A percentile compares a stretch with the other conserved stretches of the same genome.
Evolutionary conservation across 208 protist genomes (phyloP).

Genomic region (Leptomonas seymouri): DNA sequence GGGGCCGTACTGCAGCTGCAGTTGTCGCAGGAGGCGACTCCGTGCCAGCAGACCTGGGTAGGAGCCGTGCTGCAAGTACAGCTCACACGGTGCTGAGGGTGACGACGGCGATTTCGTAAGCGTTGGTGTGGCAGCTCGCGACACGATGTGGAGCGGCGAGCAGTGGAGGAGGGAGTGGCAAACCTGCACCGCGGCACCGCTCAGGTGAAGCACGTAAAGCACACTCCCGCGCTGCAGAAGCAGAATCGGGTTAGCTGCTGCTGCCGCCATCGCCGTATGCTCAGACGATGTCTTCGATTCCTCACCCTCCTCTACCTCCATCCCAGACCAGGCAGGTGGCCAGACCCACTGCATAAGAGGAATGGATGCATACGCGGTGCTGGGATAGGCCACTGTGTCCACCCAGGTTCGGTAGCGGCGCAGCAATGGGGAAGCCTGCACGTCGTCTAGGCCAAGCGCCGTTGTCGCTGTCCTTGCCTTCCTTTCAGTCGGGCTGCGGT

Average conservation of each 20-base stretch:
- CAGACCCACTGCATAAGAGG: conserved; percentile 34
- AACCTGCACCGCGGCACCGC: conserved; percentile 38
- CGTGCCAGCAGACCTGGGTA: conserved; percentile 20
- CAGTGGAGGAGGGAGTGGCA: conserved; percentile 39
- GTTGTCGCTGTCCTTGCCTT: background rate
- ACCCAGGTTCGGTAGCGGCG: conserved; percentile 27
- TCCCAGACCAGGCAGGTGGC: conserved; percentile 22
- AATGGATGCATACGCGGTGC: conserved; percentile 30
- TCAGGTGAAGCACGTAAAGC: conserved; percentile 38
- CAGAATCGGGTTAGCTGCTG: conserved; percentile 31
- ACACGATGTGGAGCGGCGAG: conserved; percentile 9
- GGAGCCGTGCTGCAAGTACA: conserved; percentile 29
- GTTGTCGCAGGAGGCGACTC: conserved; percentile 11
- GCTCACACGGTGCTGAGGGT: background rate
- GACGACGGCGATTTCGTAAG: too few relatives aligned
- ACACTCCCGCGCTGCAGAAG: conserved; percentile 37
- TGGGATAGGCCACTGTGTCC: conserved; percentile 18
- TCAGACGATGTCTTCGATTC: background rate
- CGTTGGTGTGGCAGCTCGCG: background rate
- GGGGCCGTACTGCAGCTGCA: conserved; percentile 30
- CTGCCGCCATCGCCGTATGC: background rate
- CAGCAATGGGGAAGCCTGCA: conserved; percentile 17
- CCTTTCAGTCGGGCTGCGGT: background rate
- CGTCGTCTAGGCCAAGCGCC: conserved; percentile 2
- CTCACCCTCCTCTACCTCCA: background rate